Evolutionary conservation across 768 basidiomycete species (phyloP), one percentile per base, ranked within the genome.

Genomic region (Boletus fagicola): DNA sequence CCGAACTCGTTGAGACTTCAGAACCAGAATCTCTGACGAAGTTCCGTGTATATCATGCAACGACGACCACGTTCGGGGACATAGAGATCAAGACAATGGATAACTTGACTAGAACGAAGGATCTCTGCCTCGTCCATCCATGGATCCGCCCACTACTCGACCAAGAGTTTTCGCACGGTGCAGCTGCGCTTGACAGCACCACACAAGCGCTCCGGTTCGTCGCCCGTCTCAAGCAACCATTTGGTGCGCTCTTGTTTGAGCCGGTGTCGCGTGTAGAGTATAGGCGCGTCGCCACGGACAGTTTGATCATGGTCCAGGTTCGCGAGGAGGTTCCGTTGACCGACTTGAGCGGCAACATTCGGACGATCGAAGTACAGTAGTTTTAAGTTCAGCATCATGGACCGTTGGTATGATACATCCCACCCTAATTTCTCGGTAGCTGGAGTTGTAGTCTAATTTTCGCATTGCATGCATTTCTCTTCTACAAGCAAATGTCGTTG

Each of bases 261-360:
- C 53, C 40, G 4, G 2, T 49, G 7, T 26, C 36, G 5, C 43
- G 36, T 0, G 51, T 28, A 28, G 28, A 49, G n/a, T 58, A 66
- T n/a, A 51, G n/a, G 22, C 59, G 62, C 2, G 54, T 67, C 1
- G 65, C 65, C 0, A 38, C 62, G 12, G 54, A 67, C 18, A 6
- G 28, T n/a, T 47, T 58, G n/a, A 56, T 61, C 8, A 52, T 10
- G 26, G 49, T 49, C n/a, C 56, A 28, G 10, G 5, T 67, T 7
- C 28, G 39, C 2, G 20, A 48, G 16, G 53, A 46, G 16, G 28
- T 11, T 0, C 5, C 35, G 35, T 50, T 64, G 53, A n/a, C 7
- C 1, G 51, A 47, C 0, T 39, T 66, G 42, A 54, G 50, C 2
- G 28, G 33, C 0, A 38, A 10, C 2, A 20, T 58, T 4, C 49